phyloP scores from a whole-genome alignment of 1,139 yeast species.

The Yamadazyma kanchanaburiensis region DNA sequence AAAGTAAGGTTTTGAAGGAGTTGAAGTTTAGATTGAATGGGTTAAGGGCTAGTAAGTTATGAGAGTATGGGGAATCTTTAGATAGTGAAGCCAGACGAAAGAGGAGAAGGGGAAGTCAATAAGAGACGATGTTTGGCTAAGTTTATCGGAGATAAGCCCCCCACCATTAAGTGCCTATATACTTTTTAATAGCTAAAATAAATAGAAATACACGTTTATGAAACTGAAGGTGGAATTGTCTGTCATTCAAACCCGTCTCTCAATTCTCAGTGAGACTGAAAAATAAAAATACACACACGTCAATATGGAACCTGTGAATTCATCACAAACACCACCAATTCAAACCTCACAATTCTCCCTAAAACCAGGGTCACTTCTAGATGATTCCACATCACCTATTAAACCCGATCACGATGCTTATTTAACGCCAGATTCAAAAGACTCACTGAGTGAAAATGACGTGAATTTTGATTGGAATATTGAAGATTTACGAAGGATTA shows the following conservation, averaged over 20 bases:
- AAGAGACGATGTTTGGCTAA: too few relatives aligned
- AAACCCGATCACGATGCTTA: slow-evolving; percentile 8
- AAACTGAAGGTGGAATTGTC: too few relatives aligned
- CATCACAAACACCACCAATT: slow-evolving; percentile 1
- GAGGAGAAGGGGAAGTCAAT: too few relatives aligned
- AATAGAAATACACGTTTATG: too few relatives aligned
- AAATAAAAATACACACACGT: not conserved
- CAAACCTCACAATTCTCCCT: slow-evolving; percentile 2
- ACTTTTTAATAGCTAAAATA: too few relatives aligned
- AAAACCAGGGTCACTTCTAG: slow-evolving; percentile 2
- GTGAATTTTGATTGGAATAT: slow-evolving; percentile 7
- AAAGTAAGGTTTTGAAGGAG: slow-evolving; percentile 73
- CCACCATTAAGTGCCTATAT: too few relatives aligned
- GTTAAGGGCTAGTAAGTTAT: slow-evolving; percentile 48
- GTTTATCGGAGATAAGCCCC: too few relatives aligned
- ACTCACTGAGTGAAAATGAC: slow-evolving; percentile 13
- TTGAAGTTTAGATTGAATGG: slow-evolving; percentile 83
- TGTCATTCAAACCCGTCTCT: too few relatives aligned
- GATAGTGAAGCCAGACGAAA: too few relatives aligned
- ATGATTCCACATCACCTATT: too few relatives aligned
- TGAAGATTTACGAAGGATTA: slow-evolving; percentile 6
- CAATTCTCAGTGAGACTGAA: too few relatives aligned
- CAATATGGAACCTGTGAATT: slow-evolving; percentile 1
- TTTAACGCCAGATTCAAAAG: slow-evolving; percentile 15
- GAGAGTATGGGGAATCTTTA: too few relatives aligned